phyloP scores from a whole-genome alignment of 2,329 filamentous ascomycete genomes.

The Stagonosporopsis tanaceti region DNA sequence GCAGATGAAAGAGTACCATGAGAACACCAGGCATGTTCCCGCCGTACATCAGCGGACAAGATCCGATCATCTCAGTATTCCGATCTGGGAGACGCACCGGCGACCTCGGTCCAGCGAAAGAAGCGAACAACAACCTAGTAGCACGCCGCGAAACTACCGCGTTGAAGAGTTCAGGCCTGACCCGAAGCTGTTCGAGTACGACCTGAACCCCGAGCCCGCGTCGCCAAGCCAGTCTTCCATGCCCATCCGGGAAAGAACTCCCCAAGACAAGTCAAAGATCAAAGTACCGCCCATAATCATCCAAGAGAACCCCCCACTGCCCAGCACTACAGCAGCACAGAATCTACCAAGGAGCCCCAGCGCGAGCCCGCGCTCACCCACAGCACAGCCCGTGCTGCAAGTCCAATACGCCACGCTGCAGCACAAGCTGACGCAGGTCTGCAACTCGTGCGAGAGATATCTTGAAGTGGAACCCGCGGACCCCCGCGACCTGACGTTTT shows the following conservation, averaged over 20 bases:
- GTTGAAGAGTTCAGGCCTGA: constrained; percentile 28
- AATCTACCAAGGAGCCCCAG: constrained; percentile 24
- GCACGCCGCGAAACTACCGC: constrained; percentile 18
- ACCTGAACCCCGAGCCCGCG: constrained; percentile 17
- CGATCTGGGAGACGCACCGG: constrained; percentile 24
- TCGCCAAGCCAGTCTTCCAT: neutral
- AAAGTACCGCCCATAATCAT: constrained; percentile 26
- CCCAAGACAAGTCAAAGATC: constrained; percentile 26
- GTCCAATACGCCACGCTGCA: constrained; percentile 32
- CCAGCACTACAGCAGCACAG: neutral
- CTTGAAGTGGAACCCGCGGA: constrained; percentile 32
- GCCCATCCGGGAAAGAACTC: neutral
- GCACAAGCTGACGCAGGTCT: constrained; percentile 27
- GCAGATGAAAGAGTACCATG: constrained; percentile 35
- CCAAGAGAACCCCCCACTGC: constrained; percentile 24
- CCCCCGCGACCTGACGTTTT: constrained; percentile 35
- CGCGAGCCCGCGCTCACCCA: constrained; percentile 29
- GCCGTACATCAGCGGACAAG: constrained; percentile 11
- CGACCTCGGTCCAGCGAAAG: constrained; percentile 22
- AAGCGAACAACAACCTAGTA: constrained; percentile 10
- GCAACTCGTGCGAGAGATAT: constrained; percentile 20
- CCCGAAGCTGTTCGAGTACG: constrained; percentile 14
- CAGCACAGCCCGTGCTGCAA: constrained; percentile 26
- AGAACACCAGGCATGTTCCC: constrained; percentile 13
- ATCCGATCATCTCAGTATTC: constrained; percentile 34